Base-by-base conservation (phyloP, 345 rosid genomes). In the Passiflora organensis region DNA sequence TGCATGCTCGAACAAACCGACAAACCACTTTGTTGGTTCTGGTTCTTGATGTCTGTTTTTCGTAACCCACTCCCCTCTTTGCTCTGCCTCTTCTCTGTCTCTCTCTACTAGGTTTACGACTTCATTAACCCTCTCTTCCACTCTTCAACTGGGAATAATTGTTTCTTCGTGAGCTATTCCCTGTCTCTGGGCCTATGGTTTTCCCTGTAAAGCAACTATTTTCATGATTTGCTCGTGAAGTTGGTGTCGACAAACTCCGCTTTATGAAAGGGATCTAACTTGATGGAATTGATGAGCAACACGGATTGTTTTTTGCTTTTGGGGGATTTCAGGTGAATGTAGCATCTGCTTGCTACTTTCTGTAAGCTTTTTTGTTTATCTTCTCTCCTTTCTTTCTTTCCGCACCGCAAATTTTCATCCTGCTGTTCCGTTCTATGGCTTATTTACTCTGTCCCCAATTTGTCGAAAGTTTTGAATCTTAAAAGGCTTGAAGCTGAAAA, bases 191-290 rank as follows among this genome's bases (percentile, higher is more conserved):
- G 53, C 54, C 64, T 49, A 60, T 79, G 70, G 52, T 72, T 80
- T 73, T 82, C 82, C 55, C 23, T 66, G 50, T 64, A 76, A 77
- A 72, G 77, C 59, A 64, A 43, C 66, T 43, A 43, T 42, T 28
- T 53, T 51, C 58, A 43, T 63, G 73, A 66, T 44, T 24, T 71
- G 59, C 87, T 77, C 78, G 86, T 78, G 84, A 82, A 72, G 79
- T 75, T 76, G 69, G 76, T 74, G 65, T 72, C 73, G n/a, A 6
- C 13, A 16, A 48, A 66, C 8, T 23, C 18, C n/a, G 6, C 21
- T 25, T 36, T n/a, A 56, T 44, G 61, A 36, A 36, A 43, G 64
- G 59, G 74, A 75, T 66, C 76, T 58, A 75, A n/a, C 67, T 60
- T 56, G 48, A 67, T 62, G 25, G 58, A 55, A 16, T 74, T 62